Percentiles rank a stretch among this genome's conserved stretches.
Conservation (phyloP, 1,284 basidiomycete genomes). For the Singerocomus inundabilis region DNA sequence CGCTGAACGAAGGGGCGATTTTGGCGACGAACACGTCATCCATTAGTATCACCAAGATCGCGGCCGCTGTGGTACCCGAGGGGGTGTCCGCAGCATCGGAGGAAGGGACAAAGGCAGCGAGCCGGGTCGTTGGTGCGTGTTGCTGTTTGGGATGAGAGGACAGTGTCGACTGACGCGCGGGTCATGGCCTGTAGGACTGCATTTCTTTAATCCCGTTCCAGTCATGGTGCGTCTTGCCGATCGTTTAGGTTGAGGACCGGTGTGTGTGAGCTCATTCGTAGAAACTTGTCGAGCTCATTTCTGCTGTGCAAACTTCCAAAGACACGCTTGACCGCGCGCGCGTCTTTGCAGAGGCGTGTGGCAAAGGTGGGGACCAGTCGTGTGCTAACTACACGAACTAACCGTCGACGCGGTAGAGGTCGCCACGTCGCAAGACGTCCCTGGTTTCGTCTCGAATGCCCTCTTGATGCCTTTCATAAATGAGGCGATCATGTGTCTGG, state of each 20-base stretch:
- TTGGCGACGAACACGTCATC: slow-evolving; percentile 94
- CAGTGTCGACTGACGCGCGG: slow-evolving; percentile 1
- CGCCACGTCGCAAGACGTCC: slow-evolving; percentile 84
- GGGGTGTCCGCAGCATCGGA: slow-evolving; percentile 57
- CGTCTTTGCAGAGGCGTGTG: slow-evolving; percentile 84
- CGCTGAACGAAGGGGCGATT: slow-evolving; percentile 73
- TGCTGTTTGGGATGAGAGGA: neutral
- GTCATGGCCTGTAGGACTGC: slow-evolving; percentile 55
- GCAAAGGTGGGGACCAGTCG: slow-evolving; percentile 62
- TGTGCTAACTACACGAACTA: neutral
- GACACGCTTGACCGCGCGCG: slow-evolving; percentile 78
- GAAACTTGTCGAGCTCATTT: slow-evolving; percentile 92
- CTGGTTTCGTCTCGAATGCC: slow-evolving; percentile 88
- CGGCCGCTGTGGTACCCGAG: slow-evolving; percentile 68
- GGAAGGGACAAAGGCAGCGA: slow-evolving; percentile 59
- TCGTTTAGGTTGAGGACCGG: neutral
- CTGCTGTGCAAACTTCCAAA: slow-evolving; percentile 85
- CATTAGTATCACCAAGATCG: slow-evolving; percentile 93
- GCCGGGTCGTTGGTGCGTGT: slow-evolving; percentile 69
- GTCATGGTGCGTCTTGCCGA: slow-evolving; percentile 69
- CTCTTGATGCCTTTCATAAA: slow-evolving; percentile 92
- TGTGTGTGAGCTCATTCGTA: slow-evolving; percentile 31
- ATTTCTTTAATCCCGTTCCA: slow-evolving; percentile 96
- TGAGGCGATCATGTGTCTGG: slow-evolving; percentile 90
- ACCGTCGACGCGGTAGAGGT: slow-evolving; percentile 57